Evolutionary conservation across 345 rosid species (phyloP).

Genomic region (Eucalyptus polyanthemos): DNA sequence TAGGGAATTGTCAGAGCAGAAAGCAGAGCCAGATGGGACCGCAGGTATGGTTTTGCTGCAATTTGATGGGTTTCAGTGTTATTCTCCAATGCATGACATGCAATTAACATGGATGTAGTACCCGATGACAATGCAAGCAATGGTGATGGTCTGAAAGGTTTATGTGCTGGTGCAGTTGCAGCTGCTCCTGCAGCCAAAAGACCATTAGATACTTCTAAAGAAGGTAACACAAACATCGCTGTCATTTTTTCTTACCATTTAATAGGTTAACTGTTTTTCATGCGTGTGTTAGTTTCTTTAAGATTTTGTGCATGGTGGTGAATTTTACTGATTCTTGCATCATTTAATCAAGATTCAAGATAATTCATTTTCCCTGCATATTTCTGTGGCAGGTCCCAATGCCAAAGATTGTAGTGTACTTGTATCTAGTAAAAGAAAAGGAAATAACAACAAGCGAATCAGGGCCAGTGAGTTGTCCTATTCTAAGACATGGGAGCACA

Average conservation of each 20-base stretch:
- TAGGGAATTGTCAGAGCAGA: neutral
- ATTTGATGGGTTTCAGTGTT: neutral
- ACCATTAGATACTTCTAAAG: conserved; percentile 22
- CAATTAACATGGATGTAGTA: conserved; percentile 20
- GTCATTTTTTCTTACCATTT: neutral
- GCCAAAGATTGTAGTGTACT: conserved; percentile 5
- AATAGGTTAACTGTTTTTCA: neutral
- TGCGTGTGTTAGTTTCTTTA: neutral
- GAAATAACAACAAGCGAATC: conserved; percentile 42
- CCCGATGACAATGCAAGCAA: neutral
- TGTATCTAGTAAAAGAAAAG: conserved; percentile 17
- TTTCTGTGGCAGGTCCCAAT: conserved; percentile 1
- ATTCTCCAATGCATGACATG: neutral
- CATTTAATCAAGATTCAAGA: neutral
- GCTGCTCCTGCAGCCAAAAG: conserved; percentile 29
- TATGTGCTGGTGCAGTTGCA: conserved; percentile 5
- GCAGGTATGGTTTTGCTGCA: neutral
- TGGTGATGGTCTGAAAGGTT: conserved; percentile 3
- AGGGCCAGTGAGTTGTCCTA: conserved; percentile 34
- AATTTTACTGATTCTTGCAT: neutral
- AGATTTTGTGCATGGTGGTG: neutral
- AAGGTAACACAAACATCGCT: conserved; percentile 21
- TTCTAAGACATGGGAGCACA: conserved; percentile 74
- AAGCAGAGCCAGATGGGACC: neutral
- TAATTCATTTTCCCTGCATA: neutral